A percentile compares a stretch with the other conserved stretches of the same genome.
Conservation (phyloP, 1,139 yeast species). For the Schwanniomyces etchellsii region DNA sequence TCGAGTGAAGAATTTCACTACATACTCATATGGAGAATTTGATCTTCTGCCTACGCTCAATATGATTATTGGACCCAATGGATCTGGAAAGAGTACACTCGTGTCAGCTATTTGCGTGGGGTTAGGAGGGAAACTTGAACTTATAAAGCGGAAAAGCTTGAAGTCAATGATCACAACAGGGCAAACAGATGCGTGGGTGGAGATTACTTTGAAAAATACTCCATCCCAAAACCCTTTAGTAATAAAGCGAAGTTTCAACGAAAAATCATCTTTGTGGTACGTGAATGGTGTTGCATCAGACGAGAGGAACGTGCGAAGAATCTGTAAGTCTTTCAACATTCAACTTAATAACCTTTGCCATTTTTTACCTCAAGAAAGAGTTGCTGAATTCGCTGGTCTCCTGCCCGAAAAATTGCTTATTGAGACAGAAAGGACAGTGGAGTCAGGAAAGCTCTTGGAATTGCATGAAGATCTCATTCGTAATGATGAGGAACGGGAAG, state of each 20-base stretch:
- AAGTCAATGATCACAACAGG: conserved; percentile 80
- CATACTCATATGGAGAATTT: conserved; percentile 75
- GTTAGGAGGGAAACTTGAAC: conserved; percentile 72
- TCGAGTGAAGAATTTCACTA: conserved; percentile 70
- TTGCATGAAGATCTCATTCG: conserved; percentile 55
- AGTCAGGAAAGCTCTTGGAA: conserved; percentile 50
- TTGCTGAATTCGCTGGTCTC: conserved; percentile 83
- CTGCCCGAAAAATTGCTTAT: conserved; percentile 67
- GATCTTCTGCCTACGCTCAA: conserved; percentile 78
- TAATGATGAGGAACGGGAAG: conserved; percentile 38
- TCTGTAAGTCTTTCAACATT: conserved; percentile 54
- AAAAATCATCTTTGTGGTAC: conserved; percentile 54
- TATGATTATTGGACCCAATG: conserved; percentile 95
- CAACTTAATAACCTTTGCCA: conserved; percentile 92
- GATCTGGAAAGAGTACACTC: conserved; percentile 91
- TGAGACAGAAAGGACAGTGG: conserved; percentile 82
- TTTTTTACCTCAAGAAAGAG: conserved; percentile 92
- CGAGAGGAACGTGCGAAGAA: conserved; percentile 41
- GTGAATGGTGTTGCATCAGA: conserved; percentile 42
- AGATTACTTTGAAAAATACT: conserved; percentile 55
- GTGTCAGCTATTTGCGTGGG: conserved; percentile 94
- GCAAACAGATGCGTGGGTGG: conserved; percentile 48
- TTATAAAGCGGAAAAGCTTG: conserved; percentile 73
- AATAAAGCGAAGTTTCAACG: conserved; percentile 34
- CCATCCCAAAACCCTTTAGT: conserved; percentile 20